Evolutionary conservation across 306 rosid species (phyloP).

Genomic region (Medicago arabica): DNA sequence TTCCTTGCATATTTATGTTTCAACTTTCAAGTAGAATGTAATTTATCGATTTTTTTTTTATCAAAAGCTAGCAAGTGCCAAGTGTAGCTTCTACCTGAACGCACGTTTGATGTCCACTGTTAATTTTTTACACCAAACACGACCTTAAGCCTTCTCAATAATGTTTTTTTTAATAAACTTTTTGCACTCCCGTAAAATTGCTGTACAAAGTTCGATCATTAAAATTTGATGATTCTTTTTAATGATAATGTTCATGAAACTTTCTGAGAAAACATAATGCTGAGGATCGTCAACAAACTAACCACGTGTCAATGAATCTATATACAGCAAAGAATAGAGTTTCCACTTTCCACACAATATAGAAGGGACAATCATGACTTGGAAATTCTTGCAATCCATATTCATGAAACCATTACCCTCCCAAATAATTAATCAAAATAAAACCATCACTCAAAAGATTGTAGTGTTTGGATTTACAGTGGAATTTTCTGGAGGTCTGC

Average conservation of each 20-base stretch:
- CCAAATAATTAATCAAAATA: conserved; percentile 45
- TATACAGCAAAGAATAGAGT: conserved; percentile 76
- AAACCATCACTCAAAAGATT: conserved; percentile 49
- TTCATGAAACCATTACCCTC: conserved; percentile 44
- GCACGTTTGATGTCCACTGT: no score
- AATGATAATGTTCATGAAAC: background rate
- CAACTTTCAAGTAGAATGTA: no score
- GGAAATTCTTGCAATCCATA: conserved; percentile 44
- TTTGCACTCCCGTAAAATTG: background rate
- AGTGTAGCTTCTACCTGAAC: no score
- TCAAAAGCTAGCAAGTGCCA: no score
- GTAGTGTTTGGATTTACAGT: conserved; percentile 45
- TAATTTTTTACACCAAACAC: no score
- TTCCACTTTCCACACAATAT: conserved; percentile 41
- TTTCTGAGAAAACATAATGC: background rate
- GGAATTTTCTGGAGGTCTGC: conserved; percentile 60
- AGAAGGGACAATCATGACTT: conserved; percentile 41
- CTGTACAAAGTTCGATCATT: background rate
- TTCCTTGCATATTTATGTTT: no score
- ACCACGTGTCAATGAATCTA: conserved; percentile 55
- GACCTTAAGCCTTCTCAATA: no score
- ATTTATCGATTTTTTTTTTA: no score
- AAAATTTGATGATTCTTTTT: no score
- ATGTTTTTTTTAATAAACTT: no score
- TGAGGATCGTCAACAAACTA: conserved; percentile 40